A percentile compares a stretch with the other conserved stretches of the same genome.
These are phyloP conservation scores for Butyriboletus loyo DNA, from an alignment of 768 basidiomycete genomes.

Conservation along the genomic window DNA sequence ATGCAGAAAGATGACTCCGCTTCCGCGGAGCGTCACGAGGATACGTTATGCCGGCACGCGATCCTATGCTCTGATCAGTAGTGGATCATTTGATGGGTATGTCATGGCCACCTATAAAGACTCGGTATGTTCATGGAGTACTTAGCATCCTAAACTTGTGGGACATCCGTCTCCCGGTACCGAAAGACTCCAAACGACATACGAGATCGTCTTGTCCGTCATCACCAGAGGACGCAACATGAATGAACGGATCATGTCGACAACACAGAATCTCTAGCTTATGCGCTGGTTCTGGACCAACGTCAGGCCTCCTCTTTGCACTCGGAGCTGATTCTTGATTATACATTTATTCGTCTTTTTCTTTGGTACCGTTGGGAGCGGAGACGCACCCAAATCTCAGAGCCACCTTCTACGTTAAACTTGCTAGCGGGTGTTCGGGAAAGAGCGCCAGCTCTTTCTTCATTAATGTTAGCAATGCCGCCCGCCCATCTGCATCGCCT, in stretches of 20 bases:
- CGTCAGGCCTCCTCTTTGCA: constrained; percentile 73
- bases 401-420: constrained; percentile 75
- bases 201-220: constrained; percentile 39
- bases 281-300: constrained; percentile 61
- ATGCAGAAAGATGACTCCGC: constrained; percentile 39
- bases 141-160: constrained; percentile 76
- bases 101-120: constrained; percentile 18
- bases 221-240: constrained; percentile 65
- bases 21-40: constrained; percentile 64
- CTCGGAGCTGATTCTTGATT: constrained; percentile 74
- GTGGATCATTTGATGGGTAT: constrained; percentile 76
- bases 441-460: constrained; percentile 60
- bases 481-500: constrained; percentile 21
- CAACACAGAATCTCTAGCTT: constrained; percentile 78
- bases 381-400: constrained; percentile 56
- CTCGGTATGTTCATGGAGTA: constrained; percentile 7
- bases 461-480: constrained; percentile 63
- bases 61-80: constrained; percentile 59
- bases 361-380: constrained; percentile 45
- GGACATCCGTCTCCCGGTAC: constrained; percentile 66
- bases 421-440: constrained; percentile 68
- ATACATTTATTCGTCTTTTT: constrained; percentile 57
- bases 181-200: constrained; percentile 31
- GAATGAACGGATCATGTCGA: constrained; percentile 51
- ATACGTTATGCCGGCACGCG: constrained; percentile 56